A percentile compares a stretch with the other conserved stretches of the same genome.
These are phyloP conservation scores for Sporothrix humicola DNA, from an alignment of 2,329 filamentous ascomycete genomes.

Conservation along the genomic window DNA sequence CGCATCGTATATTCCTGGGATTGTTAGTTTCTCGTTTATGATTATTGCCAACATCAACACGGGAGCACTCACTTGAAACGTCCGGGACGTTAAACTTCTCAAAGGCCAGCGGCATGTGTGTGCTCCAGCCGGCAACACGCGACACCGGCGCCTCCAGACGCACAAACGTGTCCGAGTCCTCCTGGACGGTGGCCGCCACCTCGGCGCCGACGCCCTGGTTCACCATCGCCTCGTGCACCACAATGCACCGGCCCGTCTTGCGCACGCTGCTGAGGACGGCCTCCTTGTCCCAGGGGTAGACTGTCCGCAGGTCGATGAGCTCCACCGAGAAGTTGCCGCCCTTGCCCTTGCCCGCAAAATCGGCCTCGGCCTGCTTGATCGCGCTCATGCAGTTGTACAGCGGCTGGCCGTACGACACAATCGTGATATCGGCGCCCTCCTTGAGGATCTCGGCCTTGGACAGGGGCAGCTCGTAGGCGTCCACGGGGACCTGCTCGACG, in stretches of 20 bases:
- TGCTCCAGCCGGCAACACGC: slow-evolving; percentile 87
- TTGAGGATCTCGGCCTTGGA: slow-evolving; percentile 86
- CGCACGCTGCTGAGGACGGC: slow-evolving; percentile 80
- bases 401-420: slow-evolving; percentile 88
- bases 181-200: slow-evolving; percentile 85
- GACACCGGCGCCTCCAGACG: slow-evolving; percentile 83
- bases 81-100: slow-evolving; percentile 85
- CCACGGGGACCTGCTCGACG: slow-evolving; percentile 86
- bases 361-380: slow-evolving; percentile 74
- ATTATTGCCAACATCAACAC: background rate
- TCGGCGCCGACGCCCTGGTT: slow-evolving; percentile 90
- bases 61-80: slow-evolving; percentile 73
- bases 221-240: slow-evolving; percentile 91
- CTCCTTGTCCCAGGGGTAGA: slow-evolving; percentile 90
- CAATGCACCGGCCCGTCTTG: slow-evolving; percentile 84
- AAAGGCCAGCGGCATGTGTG: slow-evolving; percentile 78
- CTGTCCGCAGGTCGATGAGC: slow-evolving; percentile 83
- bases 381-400: slow-evolving; percentile 82
- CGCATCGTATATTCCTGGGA: slow-evolving; percentile 70
- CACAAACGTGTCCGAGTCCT: slow-evolving; percentile 75
- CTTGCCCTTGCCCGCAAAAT: slow-evolving; percentile 51
- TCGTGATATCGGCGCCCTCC: slow-evolving; percentile 77
- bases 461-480: slow-evolving; percentile 80
- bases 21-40: background rate
- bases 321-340: slow-evolving; percentile 79